Evolutionary conservation across 2,329 filamentous ascomycete genomes (phyloP).

Genomic region (Colletotrichum tropicale): DNA sequence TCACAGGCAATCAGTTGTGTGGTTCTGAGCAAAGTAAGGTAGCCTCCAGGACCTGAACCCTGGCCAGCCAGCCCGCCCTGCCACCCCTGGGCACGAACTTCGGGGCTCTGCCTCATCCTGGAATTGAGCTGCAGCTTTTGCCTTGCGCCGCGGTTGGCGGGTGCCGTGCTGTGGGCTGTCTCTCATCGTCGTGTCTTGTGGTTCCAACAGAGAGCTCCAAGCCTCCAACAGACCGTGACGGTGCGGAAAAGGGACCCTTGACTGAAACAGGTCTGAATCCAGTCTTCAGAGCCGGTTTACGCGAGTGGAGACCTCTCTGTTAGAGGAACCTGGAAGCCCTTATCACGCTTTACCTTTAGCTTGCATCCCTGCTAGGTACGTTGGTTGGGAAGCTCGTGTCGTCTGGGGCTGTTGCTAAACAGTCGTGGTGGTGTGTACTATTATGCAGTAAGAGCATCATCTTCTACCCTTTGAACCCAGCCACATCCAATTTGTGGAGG

Average conservation of each 20-base stretch:
- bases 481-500: too few relatives aligned
- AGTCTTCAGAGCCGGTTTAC: neutral
- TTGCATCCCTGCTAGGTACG: neutral
- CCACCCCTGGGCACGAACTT: neutral
- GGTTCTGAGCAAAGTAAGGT: neutral
- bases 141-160: neutral
- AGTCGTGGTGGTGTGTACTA: neutral
- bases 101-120: constrained; percentile 2
- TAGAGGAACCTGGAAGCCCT: neutral
- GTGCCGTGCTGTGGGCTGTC: neutral
- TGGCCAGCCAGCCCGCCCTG: neutral
- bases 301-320: constrained; percentile 1
- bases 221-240: neutral
- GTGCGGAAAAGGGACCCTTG: neutral
- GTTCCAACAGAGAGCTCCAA: neutral
- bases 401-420: neutral
- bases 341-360: neutral
- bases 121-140: neutral
- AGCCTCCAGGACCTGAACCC: neutral
- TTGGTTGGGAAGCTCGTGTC: neutral
- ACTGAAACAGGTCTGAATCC: constrained; percentile 15
- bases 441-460: too few relatives aligned
- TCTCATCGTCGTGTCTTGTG: neutral
- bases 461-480: neutral
- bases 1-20: neutral